Evolutionary conservation across 2,329 filamentous ascomycete genomes (phyloP).

Genomic region (Neopestalotiopsis clavispora): DNA sequence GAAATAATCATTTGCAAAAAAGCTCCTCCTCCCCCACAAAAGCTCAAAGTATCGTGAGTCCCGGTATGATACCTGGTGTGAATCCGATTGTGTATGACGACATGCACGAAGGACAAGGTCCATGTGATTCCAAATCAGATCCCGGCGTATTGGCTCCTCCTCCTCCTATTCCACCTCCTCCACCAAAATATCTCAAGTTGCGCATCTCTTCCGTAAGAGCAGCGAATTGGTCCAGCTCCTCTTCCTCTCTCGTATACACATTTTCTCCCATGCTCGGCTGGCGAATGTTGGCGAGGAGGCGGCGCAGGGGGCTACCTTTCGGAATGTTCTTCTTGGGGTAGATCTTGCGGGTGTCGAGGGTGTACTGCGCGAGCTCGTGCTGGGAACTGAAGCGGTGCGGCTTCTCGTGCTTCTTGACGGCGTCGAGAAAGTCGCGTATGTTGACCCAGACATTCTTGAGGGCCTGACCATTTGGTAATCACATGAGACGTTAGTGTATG

Average conservation of each 20-base stretch:
- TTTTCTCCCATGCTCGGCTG: neutral
- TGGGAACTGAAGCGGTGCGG: conserved; percentile 40
- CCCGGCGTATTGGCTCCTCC: too few species aligned
- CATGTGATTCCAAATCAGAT: too few species aligned
- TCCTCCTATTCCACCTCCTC: too few species aligned
- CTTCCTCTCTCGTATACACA: neutral
- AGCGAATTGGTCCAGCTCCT: neutral
- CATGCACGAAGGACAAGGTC: too few species aligned
- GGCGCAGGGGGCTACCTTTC: conserved; percentile 43
- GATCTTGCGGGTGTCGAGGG: conserved; percentile 37
- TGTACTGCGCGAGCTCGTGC: conserved; percentile 41
- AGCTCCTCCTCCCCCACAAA: neutral
- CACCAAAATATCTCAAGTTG: too few species aligned
- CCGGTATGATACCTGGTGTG: conserved; percentile 4
- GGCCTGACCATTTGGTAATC: conserved; percentile 35
- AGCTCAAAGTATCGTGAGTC: neutral
- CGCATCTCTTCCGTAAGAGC: too few species aligned
- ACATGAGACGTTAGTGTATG: neutral
- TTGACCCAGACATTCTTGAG: conserved; percentile 51
- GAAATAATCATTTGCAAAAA: neutral
- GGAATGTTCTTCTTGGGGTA: conserved; percentile 52
- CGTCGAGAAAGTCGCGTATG: conserved; percentile 52
- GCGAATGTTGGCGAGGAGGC: conserved; percentile 41
- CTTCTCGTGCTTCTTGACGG: conserved; percentile 28
- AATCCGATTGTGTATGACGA: too few species aligned